A percentile compares a stretch with the other conserved stretches of the same genome.
phyloP scores from a whole-genome alignment of 2,329 filamentous ascomycete species.

The Geoglossum cookeanum region DNA sequence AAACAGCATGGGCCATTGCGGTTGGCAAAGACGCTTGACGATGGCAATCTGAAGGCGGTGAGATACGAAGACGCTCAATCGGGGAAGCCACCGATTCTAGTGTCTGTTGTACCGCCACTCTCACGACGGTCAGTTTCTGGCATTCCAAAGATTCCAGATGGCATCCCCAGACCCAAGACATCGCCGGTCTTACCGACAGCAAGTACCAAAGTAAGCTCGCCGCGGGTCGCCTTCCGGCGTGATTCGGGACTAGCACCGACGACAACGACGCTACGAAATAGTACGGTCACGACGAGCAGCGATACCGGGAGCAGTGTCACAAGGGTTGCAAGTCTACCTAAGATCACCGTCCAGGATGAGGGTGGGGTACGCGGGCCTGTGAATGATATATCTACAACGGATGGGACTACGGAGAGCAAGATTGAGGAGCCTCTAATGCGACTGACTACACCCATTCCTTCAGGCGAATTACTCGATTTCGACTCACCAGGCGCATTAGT shows the following conservation, averaged over 20 bases:
- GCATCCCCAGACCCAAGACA: neutral
- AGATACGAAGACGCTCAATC: constrained; percentile 8
- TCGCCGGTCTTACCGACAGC: neutral
- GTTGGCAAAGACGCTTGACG: neutral
- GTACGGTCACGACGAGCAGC: neutral
- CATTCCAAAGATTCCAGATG: neutral
- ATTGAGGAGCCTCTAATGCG: constrained; percentile 6
- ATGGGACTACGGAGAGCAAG: neutral
- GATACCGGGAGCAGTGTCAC: neutral
- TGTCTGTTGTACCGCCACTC: constrained; percentile 6
- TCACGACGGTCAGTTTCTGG: neutral
- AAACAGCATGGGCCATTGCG: neutral
- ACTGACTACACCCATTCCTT: constrained; percentile 35
- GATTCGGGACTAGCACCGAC: neutral
- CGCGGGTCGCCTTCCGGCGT: neutral
- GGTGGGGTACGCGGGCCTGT: neutral
- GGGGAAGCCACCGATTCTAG: constrained; percentile 10
- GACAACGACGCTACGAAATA: neutral
- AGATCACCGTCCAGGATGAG: neutral
- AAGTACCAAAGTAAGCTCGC: neutral
- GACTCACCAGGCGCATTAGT: constrained; percentile 30
- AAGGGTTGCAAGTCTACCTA: neutral
- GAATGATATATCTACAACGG: neutral
- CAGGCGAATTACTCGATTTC: constrained; percentile 32
- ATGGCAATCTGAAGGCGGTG: constrained; percentile 7